Evolutionary conservation across 768 basidiomycete species (phyloP).

Genomic region (Asterophora lycoperdoides): DNA sequence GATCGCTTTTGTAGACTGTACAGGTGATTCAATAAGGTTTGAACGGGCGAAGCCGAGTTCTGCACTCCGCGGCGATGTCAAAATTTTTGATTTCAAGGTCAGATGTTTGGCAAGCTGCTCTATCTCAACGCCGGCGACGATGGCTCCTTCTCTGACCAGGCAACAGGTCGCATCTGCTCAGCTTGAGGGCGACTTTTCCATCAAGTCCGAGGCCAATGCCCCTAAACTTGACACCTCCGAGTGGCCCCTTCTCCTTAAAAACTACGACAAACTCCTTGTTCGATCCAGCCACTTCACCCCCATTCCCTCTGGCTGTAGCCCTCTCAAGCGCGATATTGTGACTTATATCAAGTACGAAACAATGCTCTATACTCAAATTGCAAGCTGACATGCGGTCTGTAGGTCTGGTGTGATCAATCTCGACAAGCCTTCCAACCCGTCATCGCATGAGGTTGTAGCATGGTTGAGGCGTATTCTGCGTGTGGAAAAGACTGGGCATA

Average conservation of each 20-base stretch:
- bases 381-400: constrained; percentile 7
- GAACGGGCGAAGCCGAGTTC: constrained; percentile 13
- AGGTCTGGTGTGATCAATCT: constrained; percentile 99
- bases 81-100: constrained; percentile 14
- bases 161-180: constrained; percentile 74
- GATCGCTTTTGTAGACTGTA: constrained; percentile 43
- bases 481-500: constrained; percentile 98
- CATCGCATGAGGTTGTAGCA: constrained; percentile 98
- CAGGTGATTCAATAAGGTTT: constrained; percentile 40
- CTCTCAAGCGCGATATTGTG: constrained; percentile 89
- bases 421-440: constrained; percentile 99
- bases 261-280: constrained; percentile 95
- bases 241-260: constrained; percentile 97
- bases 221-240: constrained; percentile 90
- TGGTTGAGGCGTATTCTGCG: constrained; percentile 97
- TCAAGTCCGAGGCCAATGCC: constrained; percentile 70
- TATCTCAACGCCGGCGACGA: constrained; percentile 8
- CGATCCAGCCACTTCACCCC: constrained; percentile 98
- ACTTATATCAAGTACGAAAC: constrained; percentile 77
- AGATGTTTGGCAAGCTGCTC: not conserved
- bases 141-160: constrained; percentile 51
- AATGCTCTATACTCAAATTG: constrained; percentile 11
- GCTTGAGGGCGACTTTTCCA: constrained; percentile 68
- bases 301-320: constrained; percentile 90
- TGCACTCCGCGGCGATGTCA: constrained; percentile 12